A percentile compares a stretch with the other conserved stretches of the same genome.
phyloP scores from a whole-genome alignment of 805 yeast species.

The Pichia eremophila region DNA sequence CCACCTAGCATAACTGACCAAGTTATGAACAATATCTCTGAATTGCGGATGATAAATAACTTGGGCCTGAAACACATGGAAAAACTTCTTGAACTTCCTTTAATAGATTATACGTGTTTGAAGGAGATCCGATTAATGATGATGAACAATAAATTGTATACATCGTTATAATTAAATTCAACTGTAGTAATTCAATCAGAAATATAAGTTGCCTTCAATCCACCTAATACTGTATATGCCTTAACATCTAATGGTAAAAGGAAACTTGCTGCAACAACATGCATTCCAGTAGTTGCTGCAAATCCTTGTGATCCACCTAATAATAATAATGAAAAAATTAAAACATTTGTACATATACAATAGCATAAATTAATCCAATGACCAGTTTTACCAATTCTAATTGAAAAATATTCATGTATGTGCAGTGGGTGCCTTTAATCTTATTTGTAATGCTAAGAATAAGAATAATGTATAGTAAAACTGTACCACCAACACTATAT shows the following conservation, averaged over 20 bases:
- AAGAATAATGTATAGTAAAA: conserved; percentile 31
- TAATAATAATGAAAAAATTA: conserved; percentile 25
- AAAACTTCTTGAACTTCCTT: conserved; percentile 24
- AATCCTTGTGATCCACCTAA: conserved; percentile 38
- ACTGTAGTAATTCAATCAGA: conserved; percentile 45
- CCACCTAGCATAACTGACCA: conserved; percentile 27
- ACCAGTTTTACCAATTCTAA: conserved; percentile 30
- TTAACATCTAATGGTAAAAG: conserved; percentile 39
- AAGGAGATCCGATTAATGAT: conserved; percentile 35
- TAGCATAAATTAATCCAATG: conserved; percentile 30
- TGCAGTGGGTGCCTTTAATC: conserved; percentile 32
- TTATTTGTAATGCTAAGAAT: conserved; percentile 31
- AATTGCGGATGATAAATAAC: conserved; percentile 24
- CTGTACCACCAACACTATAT: conserved; percentile 30
- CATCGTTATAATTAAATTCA: conserved; percentile 23
- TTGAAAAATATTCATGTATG: conserved; percentile 33
- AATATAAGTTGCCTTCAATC: conserved; percentile 43
- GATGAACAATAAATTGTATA: conserved; percentile 30
- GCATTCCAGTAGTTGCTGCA: conserved; percentile 35
- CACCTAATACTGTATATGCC: conserved; percentile 42
- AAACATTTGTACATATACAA: conserved; percentile 28
- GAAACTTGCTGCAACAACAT: conserved; percentile 36
- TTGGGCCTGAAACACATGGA: conserved; percentile 25
- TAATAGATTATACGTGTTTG: conserved; percentile 33
- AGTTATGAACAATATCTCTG: conserved; percentile 24